Conservation (phyloP, 2,329 filamentous ascomycete species). For the Alternaria novae-zelandiae region DNA sequence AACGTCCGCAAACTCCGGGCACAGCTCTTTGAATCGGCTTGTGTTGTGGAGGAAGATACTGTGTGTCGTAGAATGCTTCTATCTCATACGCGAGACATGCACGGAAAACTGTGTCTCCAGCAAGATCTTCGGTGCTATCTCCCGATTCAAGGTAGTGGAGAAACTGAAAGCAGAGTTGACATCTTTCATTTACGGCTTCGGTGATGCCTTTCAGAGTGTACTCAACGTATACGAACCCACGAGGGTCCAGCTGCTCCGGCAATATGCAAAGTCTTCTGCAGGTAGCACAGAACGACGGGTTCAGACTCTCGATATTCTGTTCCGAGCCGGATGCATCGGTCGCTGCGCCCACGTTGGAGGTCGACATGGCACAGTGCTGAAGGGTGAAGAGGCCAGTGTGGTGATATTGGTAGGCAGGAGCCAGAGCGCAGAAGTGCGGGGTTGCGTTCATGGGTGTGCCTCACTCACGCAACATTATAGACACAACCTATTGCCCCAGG, state of each 20-base stretch:
- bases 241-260: not conserved
- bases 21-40: not conserved
- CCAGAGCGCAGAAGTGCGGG: not conserved
- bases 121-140: not conserved
- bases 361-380: rapidly evolving
- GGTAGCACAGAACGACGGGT: not conserved
- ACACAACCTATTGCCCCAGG: no score
- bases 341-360: not conserved
- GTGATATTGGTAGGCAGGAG: not conserved
- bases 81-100: not conserved
- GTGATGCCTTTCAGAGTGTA: not conserved
- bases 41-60: not conserved
- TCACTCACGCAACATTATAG: no score
- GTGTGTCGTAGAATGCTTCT: no score
- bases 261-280: not conserved
- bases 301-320: rapidly evolving
- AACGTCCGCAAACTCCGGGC: not conserved
- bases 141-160: not conserved
- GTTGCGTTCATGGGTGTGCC: no score
- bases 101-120: not conserved
- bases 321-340: rapidly evolving
- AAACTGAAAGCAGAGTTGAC: not conserved
- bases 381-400: not conserved
- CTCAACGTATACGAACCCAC: rapidly evolving
- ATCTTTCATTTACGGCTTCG: not conserved